These are phyloP conservation scores for Cryptosporidium muris DNA, from an alignment of 169 alveolate genomes.

Conservation along the genomic window DNA sequence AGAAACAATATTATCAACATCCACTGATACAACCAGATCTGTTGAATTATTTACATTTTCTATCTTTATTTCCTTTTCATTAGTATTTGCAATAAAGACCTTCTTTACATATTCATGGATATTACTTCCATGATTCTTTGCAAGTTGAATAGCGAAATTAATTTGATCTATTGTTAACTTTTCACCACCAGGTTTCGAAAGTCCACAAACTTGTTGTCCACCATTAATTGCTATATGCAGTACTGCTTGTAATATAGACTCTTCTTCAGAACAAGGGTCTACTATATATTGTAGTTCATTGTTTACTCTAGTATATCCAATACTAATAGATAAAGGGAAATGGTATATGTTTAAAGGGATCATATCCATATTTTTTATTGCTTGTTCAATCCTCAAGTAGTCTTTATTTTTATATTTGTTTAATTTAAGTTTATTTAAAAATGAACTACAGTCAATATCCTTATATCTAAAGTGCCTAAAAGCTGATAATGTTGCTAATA, in stretches of 20 bases:
- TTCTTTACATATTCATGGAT: constrained; percentile 28
- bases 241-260: constrained; percentile 14
- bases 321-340: constrained; percentile 55
- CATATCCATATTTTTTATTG: constrained; percentile 51
- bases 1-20: not conserved
- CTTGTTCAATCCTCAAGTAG: constrained; percentile 12
- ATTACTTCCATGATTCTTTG: constrained; percentile 37
- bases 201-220: constrained; percentile 26
- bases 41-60: not conserved
- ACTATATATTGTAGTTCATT: constrained; percentile 53
- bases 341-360: constrained; percentile 54
- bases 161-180: constrained; percentile 26
- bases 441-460: constrained; percentile 9
- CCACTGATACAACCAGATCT: not conserved
- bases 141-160: constrained; percentile 56
- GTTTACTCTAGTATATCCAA: constrained; percentile 21
- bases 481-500: constrained; percentile 48
- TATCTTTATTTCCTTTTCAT: not conserved
- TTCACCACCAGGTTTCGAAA: constrained; percentile 46
- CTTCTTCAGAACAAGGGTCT: constrained; percentile 56
- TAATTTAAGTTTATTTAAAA: constrained; percentile 14
- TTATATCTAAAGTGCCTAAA: constrained; percentile 28
- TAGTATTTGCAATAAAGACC: constrained; percentile 1
- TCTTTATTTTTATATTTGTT: constrained; percentile 11
- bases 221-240: constrained; percentile 48